Base-by-base conservation (phyloP, 2,329 filamentous ascomycete genomes). In the Trichoderma asperellum region DNA sequence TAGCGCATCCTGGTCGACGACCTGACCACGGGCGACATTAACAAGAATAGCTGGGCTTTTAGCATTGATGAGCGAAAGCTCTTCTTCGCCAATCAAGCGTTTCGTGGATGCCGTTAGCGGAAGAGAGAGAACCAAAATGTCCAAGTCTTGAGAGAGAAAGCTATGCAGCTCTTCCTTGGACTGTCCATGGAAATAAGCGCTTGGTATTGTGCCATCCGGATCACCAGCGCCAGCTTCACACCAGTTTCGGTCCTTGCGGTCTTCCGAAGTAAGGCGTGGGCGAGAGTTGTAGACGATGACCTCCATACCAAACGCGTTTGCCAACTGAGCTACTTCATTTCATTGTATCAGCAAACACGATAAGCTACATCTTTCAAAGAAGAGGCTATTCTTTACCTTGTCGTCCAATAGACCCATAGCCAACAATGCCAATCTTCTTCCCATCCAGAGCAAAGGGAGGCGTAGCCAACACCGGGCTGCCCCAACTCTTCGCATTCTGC, bases 241-340 rank as follows among this genome's bases (percentile, higher is more conserved):
- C 62, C 62, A 65, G 35, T 65, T 65, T 32, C 21, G 47, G 52
- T 65, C 62, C 18, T 65, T 65, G 52, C 62, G 62, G n/a, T 65
- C 62, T 4, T 65, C 62, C 4, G 49, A 35, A 11, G 62, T 65
- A n/a, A 43, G 14, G 6, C 62, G 62, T 7, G 62, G 62, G 2
- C 62, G 62, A 27, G 62, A 65, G 24, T 65, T 65, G 62, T 65
- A 65, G 62, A 43, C 62, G 3, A 65, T 11, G 2, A 65, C 21
- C 10, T 65, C 62, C 62, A 65, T 43, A 2, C 62, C 35, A 0
- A 65, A 37, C 24, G 62, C 62, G 8, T 65, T 52, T 32, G 62
- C 8, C 32, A 65, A 4, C 1, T 35, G 62, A 27, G 62, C 62
- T 49, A 65, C 62, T 65, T 32, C 3, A 2, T 2, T 18, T 10